Base-by-base conservation (phyloP, 192 early-diverging fungal species). In the Lunasporangiospora selenospora region DNA sequence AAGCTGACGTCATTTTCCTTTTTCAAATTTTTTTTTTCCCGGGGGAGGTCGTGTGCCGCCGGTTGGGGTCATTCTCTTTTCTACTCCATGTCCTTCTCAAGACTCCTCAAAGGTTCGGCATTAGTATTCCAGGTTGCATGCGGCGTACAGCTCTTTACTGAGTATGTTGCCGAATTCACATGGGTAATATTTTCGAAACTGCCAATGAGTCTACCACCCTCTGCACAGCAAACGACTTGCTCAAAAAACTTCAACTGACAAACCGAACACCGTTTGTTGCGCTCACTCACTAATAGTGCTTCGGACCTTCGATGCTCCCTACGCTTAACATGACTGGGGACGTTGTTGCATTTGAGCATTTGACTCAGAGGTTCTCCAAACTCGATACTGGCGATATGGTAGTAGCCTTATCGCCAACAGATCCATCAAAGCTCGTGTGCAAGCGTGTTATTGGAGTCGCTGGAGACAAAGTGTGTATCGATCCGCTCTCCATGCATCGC, bases 291-390 rank as follows among this genome's bases (percentile, higher is more conserved):
- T 2, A n/a, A 38, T 38, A 88, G 88, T 89, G 87, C 57, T 79
- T 89, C 32, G 95, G 95, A 1, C 93, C 93, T 12, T 94, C 92
- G 29, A 97, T 97, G 95, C 81, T 95, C 18, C 96, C 96, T 3
- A 95, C 91, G 19, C 83, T 95, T 39, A 94, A 93, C 75, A 82
- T 92, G 75, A 62, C 77, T 2, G 94, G 94, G 30, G 94, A 95
- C 65, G 39, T 91, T 38, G 85, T 96, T 16, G 62, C 85, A 19
- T 69, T 92, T 41, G 94, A 94, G 49, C 84, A 86, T 53, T 48
- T 95, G 18, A 83, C 88, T 0, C 80, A 65, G 15, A 62, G 69
- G 9, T 81, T 85, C 60, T 79, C 78, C 41, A 79, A 79, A 34
- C 49, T 90, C 12, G 51, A 61, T 16, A 75, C 89, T 3, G 96